These are phyloP conservation scores for Talaromyces pinophilus DNA, from an alignment of 2,329 filamentous ascomycete genomes.

Conservation along the genomic window DNA sequence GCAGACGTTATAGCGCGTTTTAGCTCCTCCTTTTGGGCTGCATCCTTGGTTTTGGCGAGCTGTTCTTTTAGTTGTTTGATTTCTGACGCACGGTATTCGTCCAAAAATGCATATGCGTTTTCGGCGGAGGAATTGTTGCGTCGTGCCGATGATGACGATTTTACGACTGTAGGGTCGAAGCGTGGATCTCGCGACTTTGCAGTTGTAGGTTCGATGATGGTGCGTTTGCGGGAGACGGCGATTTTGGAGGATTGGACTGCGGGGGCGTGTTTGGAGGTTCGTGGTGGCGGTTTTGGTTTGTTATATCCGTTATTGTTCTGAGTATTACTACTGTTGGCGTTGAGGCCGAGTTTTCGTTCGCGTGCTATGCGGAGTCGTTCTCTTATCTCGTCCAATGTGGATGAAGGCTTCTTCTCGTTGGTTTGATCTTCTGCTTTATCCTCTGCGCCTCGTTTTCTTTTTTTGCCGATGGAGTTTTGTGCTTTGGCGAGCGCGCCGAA, in stretches of 20 bases:
- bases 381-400: constrained; percentile 42
- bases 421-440: background rate
- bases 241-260: constrained; percentile 78
- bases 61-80: constrained; percentile 70
- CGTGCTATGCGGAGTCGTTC: constrained; percentile 44
- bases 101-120: constrained; percentile 82
- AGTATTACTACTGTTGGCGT: background rate
- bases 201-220: constrained; percentile 61
- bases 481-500: constrained; percentile 90
- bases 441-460: constrained; percentile 26
- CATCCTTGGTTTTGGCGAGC: constrained; percentile 67
- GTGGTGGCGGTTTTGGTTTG: constrained; percentile 39
- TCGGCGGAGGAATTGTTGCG: constrained; percentile 49
- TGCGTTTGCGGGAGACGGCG: constrained; percentile 77
- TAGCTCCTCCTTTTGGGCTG: constrained; percentile 66
- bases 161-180: constrained; percentile 68
- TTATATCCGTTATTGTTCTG: constrained; percentile 28
- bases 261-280: constrained; percentile 85
- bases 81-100: constrained; percentile 82
- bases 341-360: constrained; percentile 39
- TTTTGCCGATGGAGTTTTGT: constrained; percentile 58
- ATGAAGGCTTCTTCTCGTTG: constrained; percentile 24
- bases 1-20: constrained; percentile 74
- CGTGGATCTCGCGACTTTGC: constrained; percentile 79
- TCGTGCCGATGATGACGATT: constrained; percentile 33